Evolutionary conservation across 1,139 yeast species (phyloP).

Genomic region (Torulaspora pretoriensis): DNA sequence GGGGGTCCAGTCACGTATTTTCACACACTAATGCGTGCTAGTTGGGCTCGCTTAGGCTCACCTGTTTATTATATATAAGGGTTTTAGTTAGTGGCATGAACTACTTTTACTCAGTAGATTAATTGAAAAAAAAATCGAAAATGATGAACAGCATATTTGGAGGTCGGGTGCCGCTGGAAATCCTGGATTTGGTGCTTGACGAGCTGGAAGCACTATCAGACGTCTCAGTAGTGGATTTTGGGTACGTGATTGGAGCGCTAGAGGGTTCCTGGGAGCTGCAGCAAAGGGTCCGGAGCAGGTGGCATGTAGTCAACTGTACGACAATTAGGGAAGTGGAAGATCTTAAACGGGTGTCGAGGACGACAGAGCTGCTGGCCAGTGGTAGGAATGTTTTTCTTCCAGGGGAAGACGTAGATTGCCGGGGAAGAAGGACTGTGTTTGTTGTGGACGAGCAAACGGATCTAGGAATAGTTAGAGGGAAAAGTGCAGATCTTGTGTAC

Average conservation of each 20-base stretch:
- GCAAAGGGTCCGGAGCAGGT: slow-evolving; percentile 8
- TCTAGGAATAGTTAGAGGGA: background rate
- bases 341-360: background rate
- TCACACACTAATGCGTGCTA: too few relatives aligned
- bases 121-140: background rate
- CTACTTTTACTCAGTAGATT: background rate
- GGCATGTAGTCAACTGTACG: slow-evolving; percentile 9
- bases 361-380: slow-evolving; percentile 1
- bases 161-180: slow-evolving; percentile 13
- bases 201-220: slow-evolving; percentile 11
- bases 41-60: too few relatives aligned
- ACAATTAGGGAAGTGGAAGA: background rate
- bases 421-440: background rate
- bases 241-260: slow-evolving; percentile 13
- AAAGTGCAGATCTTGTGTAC: background rate
- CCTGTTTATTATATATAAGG: background rate
- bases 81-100: background rate
- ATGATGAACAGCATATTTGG: background rate
- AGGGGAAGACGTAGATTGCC: background rate
- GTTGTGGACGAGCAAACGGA: slow-evolving; percentile 8
- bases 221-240: slow-evolving; percentile 13
- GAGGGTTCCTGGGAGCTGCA: background rate
- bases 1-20: background rate
- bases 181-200: slow-evolving; percentile 12
- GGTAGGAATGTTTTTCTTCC: background rate